Conservation (phyloP, 441 rosid species). For the Pelargonium exstipulatum region DNA sequence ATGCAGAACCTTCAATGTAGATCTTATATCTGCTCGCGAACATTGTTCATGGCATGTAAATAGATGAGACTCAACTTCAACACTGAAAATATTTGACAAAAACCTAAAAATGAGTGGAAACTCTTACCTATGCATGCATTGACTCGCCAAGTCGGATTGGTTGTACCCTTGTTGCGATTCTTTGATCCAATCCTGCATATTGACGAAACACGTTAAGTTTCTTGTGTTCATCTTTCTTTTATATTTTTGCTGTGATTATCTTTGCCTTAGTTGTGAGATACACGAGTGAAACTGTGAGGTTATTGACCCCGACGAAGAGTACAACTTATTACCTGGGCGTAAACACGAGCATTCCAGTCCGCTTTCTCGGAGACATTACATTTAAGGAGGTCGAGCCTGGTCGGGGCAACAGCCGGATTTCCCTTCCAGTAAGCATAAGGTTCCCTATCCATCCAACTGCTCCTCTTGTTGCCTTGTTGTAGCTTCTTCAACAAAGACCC, state of each 20-base stretch:
- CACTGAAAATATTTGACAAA: not conserved
- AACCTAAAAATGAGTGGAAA: not conserved
- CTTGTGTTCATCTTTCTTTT: too few relatives aligned
- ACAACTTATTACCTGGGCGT: slow-evolving; percentile 37
- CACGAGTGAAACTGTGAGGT: too few relatives aligned
- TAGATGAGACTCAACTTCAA: not conserved
- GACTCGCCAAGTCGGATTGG: slow-evolving; percentile 54
- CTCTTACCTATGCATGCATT: slow-evolving; percentile 58
- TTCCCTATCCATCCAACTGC: slow-evolving; percentile 52
- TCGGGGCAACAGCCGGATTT: slow-evolving; percentile 51
- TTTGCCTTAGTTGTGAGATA: too few relatives aligned
- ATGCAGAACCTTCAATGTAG: slow-evolving; percentile 69
- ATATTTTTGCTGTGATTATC: too few relatives aligned
- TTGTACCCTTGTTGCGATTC: slow-evolving; percentile 54
- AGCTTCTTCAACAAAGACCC: slow-evolving; percentile 43
- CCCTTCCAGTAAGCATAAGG: slow-evolving; percentile 87
- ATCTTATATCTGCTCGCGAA: slow-evolving; percentile 42
- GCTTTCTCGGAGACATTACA: slow-evolving; percentile 46
- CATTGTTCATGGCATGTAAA: too few relatives aligned
- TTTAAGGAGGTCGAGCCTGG: slow-evolving; percentile 53
- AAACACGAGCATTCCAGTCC: slow-evolving; percentile 63
- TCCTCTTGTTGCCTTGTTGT: slow-evolving; percentile 51
- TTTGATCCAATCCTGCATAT: slow-evolving; percentile 56
- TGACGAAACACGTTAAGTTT: not conserved
- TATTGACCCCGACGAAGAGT: not conserved